Evolutionary conservation across 2,329 filamentous ascomycete species (phyloP).

Genomic region (Cytospora piceicola): DNA sequence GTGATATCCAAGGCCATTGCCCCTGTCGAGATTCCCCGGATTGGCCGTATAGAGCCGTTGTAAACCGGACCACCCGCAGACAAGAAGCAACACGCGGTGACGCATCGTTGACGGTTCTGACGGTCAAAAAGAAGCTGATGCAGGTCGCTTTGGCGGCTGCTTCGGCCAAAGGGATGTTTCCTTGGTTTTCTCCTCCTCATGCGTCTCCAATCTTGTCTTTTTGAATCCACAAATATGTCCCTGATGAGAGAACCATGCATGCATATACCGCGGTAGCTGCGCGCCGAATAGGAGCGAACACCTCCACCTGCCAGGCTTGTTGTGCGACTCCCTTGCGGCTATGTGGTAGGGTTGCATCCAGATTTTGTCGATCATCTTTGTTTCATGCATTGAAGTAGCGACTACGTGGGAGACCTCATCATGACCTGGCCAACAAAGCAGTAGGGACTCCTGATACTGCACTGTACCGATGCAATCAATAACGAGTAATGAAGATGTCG

Average conservation of each 20-base stretch:
- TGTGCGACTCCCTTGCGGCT: slow-evolving; percentile 5
- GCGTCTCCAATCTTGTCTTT: background rate
- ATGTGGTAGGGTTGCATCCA: slow-evolving; percentile 19
- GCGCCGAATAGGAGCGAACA: background rate
- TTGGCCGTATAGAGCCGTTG: slow-evolving; percentile 2
- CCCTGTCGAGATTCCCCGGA: slow-evolving; percentile 3
- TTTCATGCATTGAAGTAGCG: background rate
- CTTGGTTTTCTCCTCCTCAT: background rate
- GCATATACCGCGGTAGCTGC: background rate
- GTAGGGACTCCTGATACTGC: background rate
- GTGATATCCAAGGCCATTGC: background rate
- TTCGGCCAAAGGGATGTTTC: background rate
- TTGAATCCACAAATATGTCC: background rate
- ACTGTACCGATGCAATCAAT: slow-evolving; percentile 19
- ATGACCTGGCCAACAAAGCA: background rate
- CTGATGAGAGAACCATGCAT: background rate
- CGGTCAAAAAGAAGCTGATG: background rate
- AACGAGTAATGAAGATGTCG: background rate
- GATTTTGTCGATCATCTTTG: slow-evolving; percentile 10
- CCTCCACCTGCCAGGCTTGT: background rate
- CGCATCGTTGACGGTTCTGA: slow-evolving; percentile 6
- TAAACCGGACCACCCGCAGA: slow-evolving; percentile 10
- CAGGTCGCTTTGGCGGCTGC: background rate
- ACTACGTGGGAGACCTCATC: background rate
- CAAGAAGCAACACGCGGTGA: slow-evolving; percentile 1